phyloP scores from a whole-genome alignment of 2,329 filamentous ascomycete species.

The Tolypocladium nubicola region DNA sequence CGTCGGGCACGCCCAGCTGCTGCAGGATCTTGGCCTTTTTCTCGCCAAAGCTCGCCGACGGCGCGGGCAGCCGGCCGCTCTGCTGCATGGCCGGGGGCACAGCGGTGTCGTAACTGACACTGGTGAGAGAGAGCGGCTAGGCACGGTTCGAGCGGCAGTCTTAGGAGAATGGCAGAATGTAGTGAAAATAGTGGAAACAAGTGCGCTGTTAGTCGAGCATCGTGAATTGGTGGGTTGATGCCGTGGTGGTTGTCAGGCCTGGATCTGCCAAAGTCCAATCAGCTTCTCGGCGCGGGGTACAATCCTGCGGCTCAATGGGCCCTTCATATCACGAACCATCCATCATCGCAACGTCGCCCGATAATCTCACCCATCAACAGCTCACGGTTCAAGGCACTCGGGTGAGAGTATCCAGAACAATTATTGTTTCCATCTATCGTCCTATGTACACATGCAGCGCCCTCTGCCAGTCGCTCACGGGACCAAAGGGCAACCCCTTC shows the following conservation, averaged over 20 bases:
- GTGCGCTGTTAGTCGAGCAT: conserved; percentile 5
- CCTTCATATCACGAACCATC: neutral
- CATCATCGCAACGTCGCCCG: neutral
- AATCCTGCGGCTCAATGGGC: too few species aligned
- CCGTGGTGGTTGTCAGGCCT: neutral
- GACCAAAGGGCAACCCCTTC: neutral
- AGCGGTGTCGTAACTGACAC: too few species aligned
- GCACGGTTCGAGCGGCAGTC: neutral
- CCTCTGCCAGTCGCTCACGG: neutral
- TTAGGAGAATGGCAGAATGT: neutral
- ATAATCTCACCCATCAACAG: neutral
- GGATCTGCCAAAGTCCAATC: conserved; percentile 1
- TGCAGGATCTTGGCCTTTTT: conserved; percentile 66
- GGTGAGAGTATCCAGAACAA: neutral
- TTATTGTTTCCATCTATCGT: neutral
- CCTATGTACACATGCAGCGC: neutral
- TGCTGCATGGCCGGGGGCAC: conserved; percentile 12
- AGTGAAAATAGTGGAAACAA: neutral
- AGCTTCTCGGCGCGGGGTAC: conserved; percentile 13
- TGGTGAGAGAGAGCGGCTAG: neutral
- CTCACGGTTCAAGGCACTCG: neutral
- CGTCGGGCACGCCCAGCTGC: conserved; percentile 56
- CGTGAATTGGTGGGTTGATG: neutral
- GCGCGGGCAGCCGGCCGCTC: conserved; percentile 12
- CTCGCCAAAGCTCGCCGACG: conserved; percentile 32